Conservation (phyloP, 768 basidiomycete genomes). For the Pleurotus cornucopiae region DNA sequence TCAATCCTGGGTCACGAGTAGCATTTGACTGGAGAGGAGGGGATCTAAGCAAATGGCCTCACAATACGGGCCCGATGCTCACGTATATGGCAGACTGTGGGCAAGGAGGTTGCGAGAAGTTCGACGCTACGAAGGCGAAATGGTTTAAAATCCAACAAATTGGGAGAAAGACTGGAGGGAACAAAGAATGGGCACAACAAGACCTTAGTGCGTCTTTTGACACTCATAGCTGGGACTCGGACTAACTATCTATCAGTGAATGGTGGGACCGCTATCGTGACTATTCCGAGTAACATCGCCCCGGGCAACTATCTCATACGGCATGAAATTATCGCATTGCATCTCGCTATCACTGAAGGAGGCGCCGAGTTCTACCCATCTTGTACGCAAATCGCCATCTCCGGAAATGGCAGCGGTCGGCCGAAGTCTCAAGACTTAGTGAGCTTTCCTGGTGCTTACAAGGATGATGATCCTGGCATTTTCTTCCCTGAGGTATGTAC, state of each 20-base stretch:
- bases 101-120: conserved; percentile 51
- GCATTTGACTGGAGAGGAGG: conserved; percentile 57
- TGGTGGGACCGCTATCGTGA: conserved; percentile 35
- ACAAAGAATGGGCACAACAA: conserved; percentile 45
- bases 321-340: conserved; percentile 78
- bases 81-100: conserved; percentile 73
- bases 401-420: conserved; percentile 47
- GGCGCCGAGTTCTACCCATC: conserved; percentile 82
- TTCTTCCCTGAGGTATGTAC: conserved; percentile 42
- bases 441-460: conserved; percentile 70
- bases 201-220: conserved; percentile 42
- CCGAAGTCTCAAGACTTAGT: conserved; percentile 51
- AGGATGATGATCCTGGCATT: conserved; percentile 67
- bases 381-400: conserved; percentile 56
- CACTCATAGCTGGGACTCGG: too few relatives aligned
- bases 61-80: conserved; percentile 65
- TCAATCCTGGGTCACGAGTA: conserved; percentile 55
- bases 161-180: conserved; percentile 32
- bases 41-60: conserved; percentile 30
- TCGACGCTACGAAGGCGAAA: conserved; percentile 50
- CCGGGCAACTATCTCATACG: conserved; percentile 74
- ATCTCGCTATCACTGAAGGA: conserved; percentile 48
- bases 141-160: conserved; percentile 74
- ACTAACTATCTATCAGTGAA: conserved; percentile 22
- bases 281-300: conserved; percentile 47